These are phyloP conservation scores for Aegilops bicornis DNA, from an alignment of 176 grass and related monocot genomes.

Conservation along the genomic window DNA sequence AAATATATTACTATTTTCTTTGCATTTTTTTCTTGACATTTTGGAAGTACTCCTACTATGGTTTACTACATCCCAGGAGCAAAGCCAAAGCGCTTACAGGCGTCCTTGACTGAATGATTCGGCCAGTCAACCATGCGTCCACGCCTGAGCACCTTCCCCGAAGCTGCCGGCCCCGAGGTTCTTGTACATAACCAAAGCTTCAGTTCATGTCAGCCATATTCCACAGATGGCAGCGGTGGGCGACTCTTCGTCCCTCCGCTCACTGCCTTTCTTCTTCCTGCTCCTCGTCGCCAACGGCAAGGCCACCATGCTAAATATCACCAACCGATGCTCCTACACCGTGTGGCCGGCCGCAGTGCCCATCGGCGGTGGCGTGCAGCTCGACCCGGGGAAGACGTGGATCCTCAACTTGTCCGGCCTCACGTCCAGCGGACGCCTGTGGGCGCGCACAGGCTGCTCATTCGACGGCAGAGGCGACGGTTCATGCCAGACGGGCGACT, in stretches of 20 bases:
- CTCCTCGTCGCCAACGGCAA: neutral
- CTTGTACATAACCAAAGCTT: neutral
- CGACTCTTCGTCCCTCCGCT: neutral
- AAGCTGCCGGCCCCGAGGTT: neutral
- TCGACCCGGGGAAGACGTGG: neutral
- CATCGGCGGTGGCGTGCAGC: neutral
- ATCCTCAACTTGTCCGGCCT: neutral
- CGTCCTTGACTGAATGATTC: neutral
- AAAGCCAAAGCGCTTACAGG: too few species aligned
- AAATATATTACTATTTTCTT: too few species aligned
- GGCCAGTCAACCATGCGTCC: neutral
- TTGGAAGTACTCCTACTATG: too few species aligned
- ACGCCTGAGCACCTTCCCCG: neutral
- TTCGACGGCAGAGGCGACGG: neutral
- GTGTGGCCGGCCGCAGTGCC: constrained; percentile 36
- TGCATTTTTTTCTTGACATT: too few species aligned
- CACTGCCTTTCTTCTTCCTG: neutral
- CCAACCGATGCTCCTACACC: constrained; percentile 37
- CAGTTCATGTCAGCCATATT: neutral
- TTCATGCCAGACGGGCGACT: constrained; percentile 43
- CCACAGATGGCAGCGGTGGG: neutral
- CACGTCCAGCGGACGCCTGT: neutral
- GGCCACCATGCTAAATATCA: neutral
- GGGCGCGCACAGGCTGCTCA: constrained; percentile 20
- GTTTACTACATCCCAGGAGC: neutral